These are phyloP conservation scores for Macrophomina tecta DNA, from an alignment of 2,329 filamentous ascomycete genomes.

Conservation along the genomic window DNA sequence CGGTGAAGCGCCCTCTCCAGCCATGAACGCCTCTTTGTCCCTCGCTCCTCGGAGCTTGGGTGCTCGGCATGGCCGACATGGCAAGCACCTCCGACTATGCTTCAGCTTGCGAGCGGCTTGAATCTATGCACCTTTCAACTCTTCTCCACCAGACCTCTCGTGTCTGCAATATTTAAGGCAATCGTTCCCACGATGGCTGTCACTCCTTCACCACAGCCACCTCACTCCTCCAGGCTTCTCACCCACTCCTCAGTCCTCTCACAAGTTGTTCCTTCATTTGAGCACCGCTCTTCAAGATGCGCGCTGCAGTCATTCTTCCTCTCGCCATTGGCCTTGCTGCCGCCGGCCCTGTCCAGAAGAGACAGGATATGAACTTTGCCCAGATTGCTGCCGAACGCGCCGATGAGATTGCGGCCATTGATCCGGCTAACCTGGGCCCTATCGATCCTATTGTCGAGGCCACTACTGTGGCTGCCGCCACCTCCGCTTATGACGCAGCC, in stretches of 20 bases:
- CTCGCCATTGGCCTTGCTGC: slow-evolving; percentile 23
- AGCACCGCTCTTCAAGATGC: neutral
- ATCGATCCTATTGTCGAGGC: slow-evolving; percentile 17
- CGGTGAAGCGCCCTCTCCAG: neutral
- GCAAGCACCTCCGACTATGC: neutral
- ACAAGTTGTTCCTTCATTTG: neutral
- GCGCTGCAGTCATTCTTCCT: slow-evolving; percentile 9
- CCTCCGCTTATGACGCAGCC: slow-evolving; percentile 15
- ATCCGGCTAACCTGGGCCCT: slow-evolving; percentile 15
- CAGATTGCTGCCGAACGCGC: slow-evolving; percentile 5
- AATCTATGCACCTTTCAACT: neutral
- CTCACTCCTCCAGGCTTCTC: neutral
- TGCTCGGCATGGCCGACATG: neutral
- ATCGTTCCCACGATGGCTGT: neutral
- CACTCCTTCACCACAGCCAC: slow-evolving; percentile 11
- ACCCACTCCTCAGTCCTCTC: neutral
- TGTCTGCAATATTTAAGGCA: slow-evolving; percentile 19
- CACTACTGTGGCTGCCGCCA: slow-evolving; percentile 7
- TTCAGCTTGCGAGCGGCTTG: neutral
- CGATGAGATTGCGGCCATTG: slow-evolving; percentile 11
- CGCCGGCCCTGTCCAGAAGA: slow-evolving; percentile 24
- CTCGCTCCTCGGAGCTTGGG: neutral
- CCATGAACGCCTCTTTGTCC: neutral
- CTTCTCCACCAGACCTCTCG: neutral
- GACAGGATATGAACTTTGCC: slow-evolving; percentile 13